phyloP scores from a whole-genome alignment of 2,329 filamentous ascomycete genomes.

The Botrytis elliptica region DNA sequence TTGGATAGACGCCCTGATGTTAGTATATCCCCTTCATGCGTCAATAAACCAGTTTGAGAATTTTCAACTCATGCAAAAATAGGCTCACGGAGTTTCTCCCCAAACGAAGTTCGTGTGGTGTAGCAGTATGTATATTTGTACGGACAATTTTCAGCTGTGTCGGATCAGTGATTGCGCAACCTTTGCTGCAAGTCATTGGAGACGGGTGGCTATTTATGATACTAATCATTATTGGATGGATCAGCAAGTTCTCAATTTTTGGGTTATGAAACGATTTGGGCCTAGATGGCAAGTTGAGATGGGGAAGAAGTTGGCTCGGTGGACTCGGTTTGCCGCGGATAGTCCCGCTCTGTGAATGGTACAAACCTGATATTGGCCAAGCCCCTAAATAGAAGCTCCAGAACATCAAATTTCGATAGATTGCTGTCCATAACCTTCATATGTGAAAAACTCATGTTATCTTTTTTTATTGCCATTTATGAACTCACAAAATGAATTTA shows the following conservation, averaged over 20 bases:
- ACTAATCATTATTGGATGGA: slow-evolving; percentile 53
- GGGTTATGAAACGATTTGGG: slow-evolving; percentile 59
- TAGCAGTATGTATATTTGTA: slow-evolving; percentile 79
- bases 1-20: slow-evolving; percentile 60
- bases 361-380: not conserved
- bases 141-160: slow-evolving; percentile 76
- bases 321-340: not conserved
- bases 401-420: not conserved
- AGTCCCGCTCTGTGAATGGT: not conserved
- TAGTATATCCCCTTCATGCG: not conserved
- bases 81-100: slow-evolving; percentile 77
- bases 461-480: not conserved
- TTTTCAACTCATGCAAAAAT: slow-evolving; percentile 28
- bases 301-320: slow-evolving; percentile 44
- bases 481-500: not conserved
- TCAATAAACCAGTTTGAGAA: not conserved
- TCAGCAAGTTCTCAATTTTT: slow-evolving; percentile 58
- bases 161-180: slow-evolving; percentile 66
- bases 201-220: slow-evolving; percentile 75
- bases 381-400: not conserved
- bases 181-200: slow-evolving; percentile 68
- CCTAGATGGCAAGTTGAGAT: slow-evolving; percentile 63
- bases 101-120: slow-evolving; percentile 65
- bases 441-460: not conserved
- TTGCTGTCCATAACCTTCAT: not conserved